Percentiles rank a stretch among this genome's conserved stretches.
Conservation (phyloP, 163 green algal species). For the Chlorella variabilis region DNA sequence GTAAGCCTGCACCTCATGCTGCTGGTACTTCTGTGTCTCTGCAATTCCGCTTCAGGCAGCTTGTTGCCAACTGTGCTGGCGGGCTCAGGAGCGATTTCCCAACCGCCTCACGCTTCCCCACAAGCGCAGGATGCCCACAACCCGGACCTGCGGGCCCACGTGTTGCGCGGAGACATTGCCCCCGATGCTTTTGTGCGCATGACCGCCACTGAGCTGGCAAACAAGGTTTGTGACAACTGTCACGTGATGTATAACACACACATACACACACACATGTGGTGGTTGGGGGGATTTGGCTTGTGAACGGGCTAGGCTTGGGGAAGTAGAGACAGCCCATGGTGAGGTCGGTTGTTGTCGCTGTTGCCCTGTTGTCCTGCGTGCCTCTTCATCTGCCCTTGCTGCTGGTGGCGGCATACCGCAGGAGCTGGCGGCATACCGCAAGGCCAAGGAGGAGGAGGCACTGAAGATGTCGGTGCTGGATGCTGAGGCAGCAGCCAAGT, state of each 20-base stretch:
- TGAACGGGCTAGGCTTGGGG: too few relatives aligned
- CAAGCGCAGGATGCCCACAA: slow-evolving; percentile 79
- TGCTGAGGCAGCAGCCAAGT: slow-evolving; percentile 78
- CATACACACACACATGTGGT: too few relatives aligned
- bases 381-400: too few relatives aligned
- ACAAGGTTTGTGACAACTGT: slow-evolving; percentile 42
- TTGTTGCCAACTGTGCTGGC: not conserved
- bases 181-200: slow-evolving; percentile 71
- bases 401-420: not conserved
- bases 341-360: too few relatives aligned
- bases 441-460: slow-evolving; percentile 73
- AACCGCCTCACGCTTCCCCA: too few relatives aligned
- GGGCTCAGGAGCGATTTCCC: too few relatives aligned
- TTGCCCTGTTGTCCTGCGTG: too few relatives aligned
- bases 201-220: slow-evolving; percentile 75
- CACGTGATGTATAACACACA: too few relatives aligned
- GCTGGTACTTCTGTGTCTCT: too few relatives aligned
- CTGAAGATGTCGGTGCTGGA: slow-evolving; percentile 68
- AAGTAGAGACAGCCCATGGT: too few relatives aligned
- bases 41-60: too few relatives aligned
- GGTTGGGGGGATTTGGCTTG: too few relatives aligned
- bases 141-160: slow-evolving; percentile 75
- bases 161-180: slow-evolving; percentile 72
- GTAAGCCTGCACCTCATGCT: slow-evolving; percentile 12
- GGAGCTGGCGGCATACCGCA: slow-evolving; percentile 79